These are phyloP conservation scores for Austropuccinia psidii DNA, from an alignment of 1,284 basidiomycete species.

Conservation along the genomic window DNA sequence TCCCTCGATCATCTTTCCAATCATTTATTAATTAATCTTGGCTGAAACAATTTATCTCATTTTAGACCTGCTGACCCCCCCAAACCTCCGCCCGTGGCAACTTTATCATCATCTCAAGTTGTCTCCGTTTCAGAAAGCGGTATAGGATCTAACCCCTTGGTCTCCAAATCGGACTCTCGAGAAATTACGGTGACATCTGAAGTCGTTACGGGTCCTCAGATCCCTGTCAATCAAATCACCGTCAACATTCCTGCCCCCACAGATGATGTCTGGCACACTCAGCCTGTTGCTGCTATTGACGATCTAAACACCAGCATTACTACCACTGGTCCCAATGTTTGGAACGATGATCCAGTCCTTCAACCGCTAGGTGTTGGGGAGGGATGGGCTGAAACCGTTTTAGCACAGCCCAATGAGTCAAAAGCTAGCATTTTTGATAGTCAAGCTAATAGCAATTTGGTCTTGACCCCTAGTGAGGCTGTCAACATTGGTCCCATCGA, in stretches of 20 bases:
- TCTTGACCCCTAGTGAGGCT: constrained; percentile 20
- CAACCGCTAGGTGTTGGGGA: constrained; percentile 33
- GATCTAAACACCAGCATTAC: constrained; percentile 15
- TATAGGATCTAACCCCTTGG: not conserved
- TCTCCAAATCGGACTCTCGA: not conserved
- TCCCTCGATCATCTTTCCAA: not conserved
- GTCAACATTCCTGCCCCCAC: constrained; percentile 25
- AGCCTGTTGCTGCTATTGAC: constrained; percentile 29
- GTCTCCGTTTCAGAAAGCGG: not conserved
- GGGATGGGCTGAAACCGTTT: constrained; percentile 33
- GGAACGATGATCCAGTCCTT: constrained; percentile 34
- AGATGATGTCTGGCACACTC: constrained; percentile 31
- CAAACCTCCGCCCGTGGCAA: constrained; percentile 1
- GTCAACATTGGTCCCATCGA: constrained; percentile 30
- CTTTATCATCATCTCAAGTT: not conserved
- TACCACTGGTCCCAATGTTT: constrained; percentile 29
- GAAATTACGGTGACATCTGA: not conserved
- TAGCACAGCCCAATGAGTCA: constrained; percentile 14
- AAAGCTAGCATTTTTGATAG: constrained; percentile 35
- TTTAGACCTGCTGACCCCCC: constrained; percentile 27
- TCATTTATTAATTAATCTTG: not conserved
- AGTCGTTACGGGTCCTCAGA: not conserved
- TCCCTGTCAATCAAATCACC: constrained; percentile 1
- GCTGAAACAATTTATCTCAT: not conserved
- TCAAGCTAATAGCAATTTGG: constrained; percentile 12